These are phyloP conservation scores for Ophiocordyceps australis DNA, from an alignment of 2,329 filamentous ascomycete genomes.

Conservation along the genomic window DNA sequence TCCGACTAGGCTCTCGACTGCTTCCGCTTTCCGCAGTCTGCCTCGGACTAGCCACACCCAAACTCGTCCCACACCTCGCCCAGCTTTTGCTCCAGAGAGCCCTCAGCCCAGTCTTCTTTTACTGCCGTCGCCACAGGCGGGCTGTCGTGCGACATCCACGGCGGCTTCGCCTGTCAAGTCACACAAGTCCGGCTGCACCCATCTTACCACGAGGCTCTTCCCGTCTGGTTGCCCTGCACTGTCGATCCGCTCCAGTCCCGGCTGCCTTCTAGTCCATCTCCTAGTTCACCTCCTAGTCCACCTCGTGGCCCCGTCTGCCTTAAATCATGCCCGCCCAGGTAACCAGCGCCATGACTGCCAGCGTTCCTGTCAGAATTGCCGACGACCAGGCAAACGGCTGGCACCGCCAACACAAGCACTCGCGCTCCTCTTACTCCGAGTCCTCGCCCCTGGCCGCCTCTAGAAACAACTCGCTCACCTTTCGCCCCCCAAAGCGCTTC, in stretches of 20 bases:
- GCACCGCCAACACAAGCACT: conserved; percentile 37
- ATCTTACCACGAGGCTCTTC: too few species aligned
- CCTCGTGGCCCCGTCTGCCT: conserved; percentile 2
- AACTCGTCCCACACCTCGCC: too few species aligned
- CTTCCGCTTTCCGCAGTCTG: too few species aligned
- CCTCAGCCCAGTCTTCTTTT: too few species aligned
- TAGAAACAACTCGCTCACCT: conserved; percentile 41
- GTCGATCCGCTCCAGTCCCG: too few species aligned
- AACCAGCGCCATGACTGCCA: conserved; percentile 17
- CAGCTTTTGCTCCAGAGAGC: too few species aligned
- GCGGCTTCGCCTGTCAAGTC: conserved; percentile 9
- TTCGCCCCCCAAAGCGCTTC: conserved; percentile 38
- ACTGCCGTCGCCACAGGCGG: conserved; percentile 5
- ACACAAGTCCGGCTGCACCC: too few species aligned
- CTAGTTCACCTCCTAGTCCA: background rate
- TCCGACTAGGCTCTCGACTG: too few species aligned
- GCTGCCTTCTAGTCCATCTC: too few species aligned
- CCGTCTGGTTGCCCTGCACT: too few species aligned
- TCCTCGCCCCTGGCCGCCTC: conserved; percentile 34
- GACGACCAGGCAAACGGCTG: conserved; percentile 15
- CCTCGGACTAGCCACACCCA: too few species aligned
- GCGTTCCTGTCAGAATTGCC: conserved; percentile 18
- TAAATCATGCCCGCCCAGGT: conserved; percentile 19
- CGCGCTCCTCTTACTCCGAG: conserved; percentile 42
- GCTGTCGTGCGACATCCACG: conserved; percentile 7